Evolutionary conservation across 2,329 filamentous ascomycete genomes (phyloP), one percentile per base, ranked within the genome.

Genomic region (Pyrenochaeta sp.): DNA sequence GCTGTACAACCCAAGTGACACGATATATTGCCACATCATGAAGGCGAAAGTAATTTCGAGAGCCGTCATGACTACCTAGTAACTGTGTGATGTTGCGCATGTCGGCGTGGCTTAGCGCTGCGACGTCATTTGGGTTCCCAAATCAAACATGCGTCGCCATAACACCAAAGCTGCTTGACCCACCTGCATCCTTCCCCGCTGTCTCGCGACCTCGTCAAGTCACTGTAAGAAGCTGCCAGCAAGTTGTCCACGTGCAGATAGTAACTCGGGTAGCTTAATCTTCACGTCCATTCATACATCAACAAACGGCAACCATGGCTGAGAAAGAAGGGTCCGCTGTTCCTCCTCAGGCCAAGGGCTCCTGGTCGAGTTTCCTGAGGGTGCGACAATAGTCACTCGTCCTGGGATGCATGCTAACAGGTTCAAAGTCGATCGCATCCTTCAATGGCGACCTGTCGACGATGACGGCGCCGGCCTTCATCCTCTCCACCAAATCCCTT

Each of bases 401-500:
- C 35, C 3, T 19, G 35, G 14, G 10, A 18, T 14, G 26, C 9
- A 34, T 41, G 21, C 53, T 60, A 22, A 63, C 29, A 21, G 19
- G 7, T 8, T 19, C 13, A 19, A 39, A 78, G 76, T 79, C 77
- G 35, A 76, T 81, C 31, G 74, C 78, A 7, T 78, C 78, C 6
- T 79, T 81, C 66, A 81, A 80, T 65, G 79, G 79, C 60, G 79
- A 81, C 58, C 73, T 82, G 4, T 80, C 79, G 18, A 76, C 79
- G 40, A 76, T 82, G 72, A 81, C 79, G 7, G 79, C 79, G 3
- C 80, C 79, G 8, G 78, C 79, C 3, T 82, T 81, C 61, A 78
- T 82, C 43, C 76, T 82, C 37, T 78, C 77, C 24, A 77, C 76
- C 15, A 80, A 74, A 29, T 82, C 80, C 2, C 76, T 81, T 27